Evolutionary conservation across 2,329 filamentous ascomycete genomes (phyloP).

Genomic region (Colletotrichum sp.): DNA sequence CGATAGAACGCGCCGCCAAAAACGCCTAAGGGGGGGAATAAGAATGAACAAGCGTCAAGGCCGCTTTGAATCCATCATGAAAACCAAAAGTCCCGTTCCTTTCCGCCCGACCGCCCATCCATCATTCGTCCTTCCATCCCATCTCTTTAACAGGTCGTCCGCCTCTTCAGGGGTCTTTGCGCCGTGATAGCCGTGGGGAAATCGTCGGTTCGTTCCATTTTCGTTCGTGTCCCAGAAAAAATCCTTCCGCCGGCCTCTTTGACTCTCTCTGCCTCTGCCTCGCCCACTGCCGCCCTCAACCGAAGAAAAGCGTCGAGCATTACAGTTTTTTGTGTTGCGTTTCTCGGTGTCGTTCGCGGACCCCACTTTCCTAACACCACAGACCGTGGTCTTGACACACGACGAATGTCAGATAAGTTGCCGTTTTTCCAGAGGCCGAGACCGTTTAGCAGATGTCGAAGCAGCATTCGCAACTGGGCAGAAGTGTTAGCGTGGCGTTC

Average conservation of each 20-base stretch:
- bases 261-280: neutral
- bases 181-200: neutral
- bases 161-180: neutral
- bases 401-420: neutral
- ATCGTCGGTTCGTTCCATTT: neutral
- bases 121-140: slow-evolving; percentile 1
- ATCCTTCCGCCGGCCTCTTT: neutral
- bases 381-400: neutral
- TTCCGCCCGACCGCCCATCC: neutral
- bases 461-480: slow-evolving; percentile 40
- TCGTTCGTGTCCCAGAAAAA: neutral
- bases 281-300: neutral
- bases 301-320: neutral
- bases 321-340: slow-evolving; percentile 2
- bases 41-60: neutral
- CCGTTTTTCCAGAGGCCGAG: neutral
- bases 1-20: neutral
- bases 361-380: neutral
- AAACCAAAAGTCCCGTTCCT: neutral
- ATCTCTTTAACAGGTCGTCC: neutral
- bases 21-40: neutral
- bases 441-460: slow-evolving; percentile 24
- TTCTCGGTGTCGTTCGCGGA: neutral
- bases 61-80: slow-evolving; percentile 2
- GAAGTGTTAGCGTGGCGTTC: neutral